Evolutionary conservation across 1,284 basidiomycete genomes (phyloP), one percentile per base, ranked within the genome.

Genomic region (Marasmius fiardii): DNA sequence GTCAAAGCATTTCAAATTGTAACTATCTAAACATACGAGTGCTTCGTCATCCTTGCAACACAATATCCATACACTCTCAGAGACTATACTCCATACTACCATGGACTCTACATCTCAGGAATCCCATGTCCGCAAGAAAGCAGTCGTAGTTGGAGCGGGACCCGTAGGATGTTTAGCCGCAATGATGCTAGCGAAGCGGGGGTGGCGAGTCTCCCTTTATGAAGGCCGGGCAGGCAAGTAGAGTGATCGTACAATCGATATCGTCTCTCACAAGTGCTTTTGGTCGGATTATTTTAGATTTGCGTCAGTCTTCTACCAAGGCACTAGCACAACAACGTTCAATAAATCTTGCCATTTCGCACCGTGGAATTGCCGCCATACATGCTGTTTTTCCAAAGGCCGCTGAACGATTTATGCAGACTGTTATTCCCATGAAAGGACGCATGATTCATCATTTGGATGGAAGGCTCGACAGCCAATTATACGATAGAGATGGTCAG

Each of bases 341-440:
- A 54, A 98, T 99, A 75, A 99, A 99, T 75, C 81, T 99, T 52
- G 95, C 95, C 34, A 93, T 99, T 61, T 98, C 95, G 18, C 85
- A 93, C 57, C 86, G 96, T 53, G 96, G 95, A 58, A 88, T 98
- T 55, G 83, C 88, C 61, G 95, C 95, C 33, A 77, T 98, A 43
- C 79, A 87, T 63, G 83, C 86, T 51, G 84, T 98, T 62, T 88
- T 93, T 71, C 79, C 88, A 24, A 81, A 79, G 35, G 79, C 90
- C 51, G 86, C 90, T 24, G 80, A 86, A 58, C 78, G 86, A 55
- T 90, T 98, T 63, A 73, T 97, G 61, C 72, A 85, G 60, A 81
- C 87, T 44, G 88, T 88, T 26, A 94, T 98, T 70, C 95, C 95
- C 60, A 97, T 99, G 94, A 85, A 83, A 60, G 94, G 92, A 31